Evolutionary conservation across 78 protist genomes (phyloP), one percentile per base, ranked within the genome.

Genomic region (Dictyostelium purpureum): DNA sequence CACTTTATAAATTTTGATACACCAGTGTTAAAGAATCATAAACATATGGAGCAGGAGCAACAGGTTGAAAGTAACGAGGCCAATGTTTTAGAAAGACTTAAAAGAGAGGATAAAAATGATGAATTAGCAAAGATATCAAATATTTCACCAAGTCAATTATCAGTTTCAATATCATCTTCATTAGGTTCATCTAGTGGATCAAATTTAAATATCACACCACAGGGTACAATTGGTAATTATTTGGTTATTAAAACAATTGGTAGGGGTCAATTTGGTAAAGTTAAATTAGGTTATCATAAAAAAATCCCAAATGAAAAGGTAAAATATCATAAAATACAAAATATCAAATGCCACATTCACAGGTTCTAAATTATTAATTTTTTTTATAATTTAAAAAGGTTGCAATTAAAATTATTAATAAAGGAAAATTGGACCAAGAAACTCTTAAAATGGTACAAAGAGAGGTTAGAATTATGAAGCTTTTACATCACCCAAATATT

Each of bases 201-300:
- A 42, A 81, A 69, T 40, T 47, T 28, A 54, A n/a, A n/a, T n/a
- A n/a, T n/a, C n/a, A 49, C 65, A 37, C 80, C 82, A 37, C 89
- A 90, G 37, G 89, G 82, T 49, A 69, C 70, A 31, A 78, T 94
- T 37, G 93, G 90, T 11, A 81, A 87, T 47, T 94, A 94, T 73
- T 66, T 73, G 4, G 57, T 94, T 10, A 73, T 71, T 12, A 94
- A 81, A 63, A 94, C 96, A 21, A 63, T 94, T 45, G 96, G 96
- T 21, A 74, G 93, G 63, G 96, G 96, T 74, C 91, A 87, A 61
- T 94, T 94, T 80, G 91, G 96, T 37, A 94, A 94, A 80, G 96
- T 94, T n/a, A 94, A 87, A 35, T 54, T 87, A 2, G 96, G 95
- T 47, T 89, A 71, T 52, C 96, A 94, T 56, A 69, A 59, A 43